Evolutionary conservation across 345 rosid genomes (phyloP).

Genomic region (Hypericum perforatum): DNA sequence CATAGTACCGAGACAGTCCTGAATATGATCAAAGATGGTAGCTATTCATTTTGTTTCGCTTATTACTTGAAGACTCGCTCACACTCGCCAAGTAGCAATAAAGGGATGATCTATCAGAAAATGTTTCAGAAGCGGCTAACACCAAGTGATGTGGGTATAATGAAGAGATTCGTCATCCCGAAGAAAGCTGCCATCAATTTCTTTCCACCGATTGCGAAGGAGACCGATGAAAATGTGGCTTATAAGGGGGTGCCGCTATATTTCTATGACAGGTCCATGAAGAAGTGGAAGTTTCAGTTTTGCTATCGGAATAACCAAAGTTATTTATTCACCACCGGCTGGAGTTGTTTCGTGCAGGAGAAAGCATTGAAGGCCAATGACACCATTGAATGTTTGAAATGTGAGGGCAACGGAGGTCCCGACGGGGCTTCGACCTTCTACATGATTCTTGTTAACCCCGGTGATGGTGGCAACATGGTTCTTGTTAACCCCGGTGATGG

Average conservation of each 20-base stretch:
- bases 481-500: neutral
- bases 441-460: slow-evolving; percentile 30
- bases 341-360: slow-evolving; percentile 67
- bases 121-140: slow-evolving; percentile 70
- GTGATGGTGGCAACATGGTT: neutral
- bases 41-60: slow-evolving; percentile 43
- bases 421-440: slow-evolving; percentile 15
- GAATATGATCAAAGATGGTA: slow-evolving; percentile 53
- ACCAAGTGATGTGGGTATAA: slow-evolving; percentile 83
- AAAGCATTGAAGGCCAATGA: slow-evolving; percentile 50
- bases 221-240: slow-evolving; percentile 6
- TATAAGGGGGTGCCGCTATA: slow-evolving; percentile 21
- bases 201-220: slow-evolving; percentile 31
- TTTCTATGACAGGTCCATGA: slow-evolving; percentile 59
- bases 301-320: slow-evolving; percentile 87
- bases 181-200: slow-evolving; percentile 56
- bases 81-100: slow-evolving; percentile 6
- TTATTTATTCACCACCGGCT: slow-evolving; percentile 79
- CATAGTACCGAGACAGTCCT: slow-evolving; percentile 32
- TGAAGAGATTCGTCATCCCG: slow-evolving; percentile 80
- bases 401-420: slow-evolving; percentile 16
- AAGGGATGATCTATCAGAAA: slow-evolving; percentile 21
- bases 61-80: slow-evolving; percentile 24
- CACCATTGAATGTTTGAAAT: slow-evolving; percentile 33
- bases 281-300: slow-evolving; percentile 65